These are phyloP conservation scores for Penicillium robsamsonii DNA, from an alignment of 495 filamentous ascomycete species.

Conservation along the genomic window DNA sequence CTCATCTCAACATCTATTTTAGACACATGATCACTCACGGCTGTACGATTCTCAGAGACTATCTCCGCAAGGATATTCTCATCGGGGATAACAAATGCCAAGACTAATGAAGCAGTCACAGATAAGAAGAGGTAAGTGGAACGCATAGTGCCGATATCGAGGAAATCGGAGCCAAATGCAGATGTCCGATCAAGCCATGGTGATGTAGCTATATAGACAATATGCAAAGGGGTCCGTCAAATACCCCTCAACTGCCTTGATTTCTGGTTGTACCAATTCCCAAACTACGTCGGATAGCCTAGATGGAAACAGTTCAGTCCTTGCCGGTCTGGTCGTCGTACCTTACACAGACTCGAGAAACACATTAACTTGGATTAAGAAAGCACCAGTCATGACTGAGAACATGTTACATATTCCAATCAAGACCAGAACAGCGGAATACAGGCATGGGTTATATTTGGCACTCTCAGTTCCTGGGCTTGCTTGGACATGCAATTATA, in stretches of 20 bases:
- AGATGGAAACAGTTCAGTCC: not conserved
- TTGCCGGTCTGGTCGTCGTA: not conserved
- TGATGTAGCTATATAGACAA: conserved; percentile 1
- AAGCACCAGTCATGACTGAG: not conserved
- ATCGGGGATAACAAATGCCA: conserved; percentile 61
- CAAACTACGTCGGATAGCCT: not conserved
- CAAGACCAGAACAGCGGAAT: not conserved
- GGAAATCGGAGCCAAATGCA: not conserved
- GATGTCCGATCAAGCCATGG: not conserved
- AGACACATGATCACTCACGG: not conserved
- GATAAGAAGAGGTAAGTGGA: conserved; percentile 41
- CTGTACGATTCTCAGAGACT: not conserved
- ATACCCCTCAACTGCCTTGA: not conserved
- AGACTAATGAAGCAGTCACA: conserved; percentile 50
- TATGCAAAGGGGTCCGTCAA: not conserved
- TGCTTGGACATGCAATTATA: not conserved
- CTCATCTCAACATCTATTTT: not conserved
- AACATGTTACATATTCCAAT: conserved; percentile 1
- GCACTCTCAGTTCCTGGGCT: not conserved
- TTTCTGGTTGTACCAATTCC: not conserved
- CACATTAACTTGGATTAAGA: not conserved
- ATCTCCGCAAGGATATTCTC: conserved; percentile 41
- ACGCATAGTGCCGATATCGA: conserved; percentile 40
- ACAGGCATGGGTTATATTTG: not conserved
- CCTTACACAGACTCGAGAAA: not conserved